Conservation (phyloP, 2,329 filamentous ascomycete genomes). For the Penicillium sp. region DNA sequence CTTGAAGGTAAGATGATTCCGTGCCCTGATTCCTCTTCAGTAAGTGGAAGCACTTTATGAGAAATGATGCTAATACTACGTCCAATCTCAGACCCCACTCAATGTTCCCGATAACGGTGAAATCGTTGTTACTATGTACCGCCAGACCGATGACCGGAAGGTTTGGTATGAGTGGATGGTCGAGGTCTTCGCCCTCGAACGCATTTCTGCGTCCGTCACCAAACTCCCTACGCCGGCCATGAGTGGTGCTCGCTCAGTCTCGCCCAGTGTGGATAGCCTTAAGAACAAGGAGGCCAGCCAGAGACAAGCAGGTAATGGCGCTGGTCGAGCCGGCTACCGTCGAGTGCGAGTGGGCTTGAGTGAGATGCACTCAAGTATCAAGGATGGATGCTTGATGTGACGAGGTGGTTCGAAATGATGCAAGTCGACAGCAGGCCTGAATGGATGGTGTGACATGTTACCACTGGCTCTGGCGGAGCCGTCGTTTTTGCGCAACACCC, state of each 20-base stretch:
- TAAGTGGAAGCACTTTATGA: neutral
- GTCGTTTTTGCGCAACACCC: no score
- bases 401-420: neutral
- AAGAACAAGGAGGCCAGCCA: constrained; percentile 20
- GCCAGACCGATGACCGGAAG: constrained; percentile 88
- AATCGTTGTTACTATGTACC: constrained; percentile 89
- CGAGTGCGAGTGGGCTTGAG: constrained; percentile 45
- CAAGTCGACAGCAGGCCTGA: no score
- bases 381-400: constrained; percentile 51
- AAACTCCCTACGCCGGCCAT: constrained; percentile 26
- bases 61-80: neutral
- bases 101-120: constrained; percentile 81
- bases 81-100: constrained; percentile 64
- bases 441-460: no score
- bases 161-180: constrained; percentile 99
- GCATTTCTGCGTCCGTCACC: constrained; percentile 13
- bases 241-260: constrained; percentile 31
- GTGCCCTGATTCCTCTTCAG: neutral
- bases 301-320: constrained; percentile 7
- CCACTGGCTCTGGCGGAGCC: neutral
- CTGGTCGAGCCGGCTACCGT: constrained; percentile 21
- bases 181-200: constrained; percentile 65
- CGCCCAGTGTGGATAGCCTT: constrained; percentile 24
- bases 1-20: constrained; percentile 65
- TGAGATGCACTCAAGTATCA: constrained; percentile 49